Conservation (phyloP, 2,329 filamentous ascomycete genomes). For the Diaporthe velutina region DNA sequence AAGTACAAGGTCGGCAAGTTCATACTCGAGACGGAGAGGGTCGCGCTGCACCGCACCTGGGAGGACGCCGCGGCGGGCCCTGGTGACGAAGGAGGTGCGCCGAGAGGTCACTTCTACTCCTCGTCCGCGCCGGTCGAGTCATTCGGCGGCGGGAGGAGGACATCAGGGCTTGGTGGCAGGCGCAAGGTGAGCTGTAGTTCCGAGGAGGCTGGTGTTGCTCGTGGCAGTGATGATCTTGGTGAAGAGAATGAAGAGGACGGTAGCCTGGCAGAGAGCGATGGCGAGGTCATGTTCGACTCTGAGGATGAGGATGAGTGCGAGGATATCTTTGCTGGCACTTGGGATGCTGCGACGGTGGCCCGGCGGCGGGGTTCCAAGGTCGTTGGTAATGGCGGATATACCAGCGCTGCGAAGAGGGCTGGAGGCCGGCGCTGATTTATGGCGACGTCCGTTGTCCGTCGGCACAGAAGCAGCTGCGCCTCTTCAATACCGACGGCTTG, state of each 20-base stretch:
- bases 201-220: constrained; percentile 10
- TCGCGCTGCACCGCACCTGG: constrained; percentile 67
- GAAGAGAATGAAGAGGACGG: constrained; percentile 40
- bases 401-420: constrained; percentile 2
- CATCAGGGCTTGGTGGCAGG: constrained; percentile 38
- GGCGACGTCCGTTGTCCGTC: background rate
- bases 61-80: constrained; percentile 56
- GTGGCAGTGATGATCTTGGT: constrained; percentile 32
- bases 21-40: constrained; percentile 73
- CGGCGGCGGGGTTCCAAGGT: constrained; percentile 58
- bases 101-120: constrained; percentile 40
- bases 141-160: constrained; percentile 29
- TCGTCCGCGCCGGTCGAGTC: constrained; percentile 16
- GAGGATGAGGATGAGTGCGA: constrained; percentile 77
- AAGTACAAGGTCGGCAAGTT: constrained; percentile 79
- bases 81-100: constrained; percentile 34
- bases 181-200: constrained; percentile 37
- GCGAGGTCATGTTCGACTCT: constrained; percentile 69
- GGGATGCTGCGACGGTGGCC: constrained; percentile 67
- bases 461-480: background rate
- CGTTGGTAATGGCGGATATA: constrained; percentile 28
- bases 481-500: background rate
- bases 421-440: constrained; percentile 26
- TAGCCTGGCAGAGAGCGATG: constrained; percentile 40
- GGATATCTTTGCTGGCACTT: constrained; percentile 72